Evolutionary conservation across 2,329 filamentous ascomycete genomes (phyloP).

Genomic region (Diaporthe batatas): DNA sequence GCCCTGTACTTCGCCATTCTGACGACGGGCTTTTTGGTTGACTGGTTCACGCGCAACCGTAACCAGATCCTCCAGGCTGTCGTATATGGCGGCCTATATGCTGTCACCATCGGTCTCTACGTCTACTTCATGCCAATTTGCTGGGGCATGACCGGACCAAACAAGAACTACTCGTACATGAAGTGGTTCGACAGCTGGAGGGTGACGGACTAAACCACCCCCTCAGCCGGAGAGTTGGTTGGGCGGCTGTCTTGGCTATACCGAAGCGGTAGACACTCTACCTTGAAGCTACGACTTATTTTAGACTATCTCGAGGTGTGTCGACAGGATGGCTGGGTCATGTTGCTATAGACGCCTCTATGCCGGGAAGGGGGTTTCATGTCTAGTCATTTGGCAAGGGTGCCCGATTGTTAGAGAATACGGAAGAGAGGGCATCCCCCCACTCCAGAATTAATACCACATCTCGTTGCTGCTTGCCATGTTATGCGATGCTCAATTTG

Average conservation of each 20-base stretch:
- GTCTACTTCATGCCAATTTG: conserved; percentile 92
- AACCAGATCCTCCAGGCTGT: conserved; percentile 73
- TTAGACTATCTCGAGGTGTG: conserved; percentile 9
- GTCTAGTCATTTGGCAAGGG: conserved; percentile 23
- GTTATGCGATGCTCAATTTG: conserved; percentile 26
- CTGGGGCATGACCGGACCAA: conserved; percentile 93
- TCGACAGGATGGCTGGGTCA: conserved; percentile 5
- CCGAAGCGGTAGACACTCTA: neutral
- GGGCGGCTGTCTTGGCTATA: conserved; percentile 1
- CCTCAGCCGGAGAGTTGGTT: neutral
- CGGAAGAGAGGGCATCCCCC: neutral
- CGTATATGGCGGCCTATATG: conserved; percentile 82
- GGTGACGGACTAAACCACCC: conserved; percentile 73
- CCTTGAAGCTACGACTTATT: conserved; percentile 4
- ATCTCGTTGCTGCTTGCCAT: conserved; percentile 28
- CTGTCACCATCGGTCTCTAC: conserved; percentile 83
- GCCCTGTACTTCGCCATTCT: conserved; percentile 98
- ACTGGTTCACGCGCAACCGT: conserved; percentile 82
- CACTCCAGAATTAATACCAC: conserved; percentile 32
- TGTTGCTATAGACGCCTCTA: conserved; percentile 34
- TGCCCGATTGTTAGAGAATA: conserved; percentile 8
- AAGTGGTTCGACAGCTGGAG: conserved; percentile 94
- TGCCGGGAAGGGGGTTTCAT: conserved; percentile 33
- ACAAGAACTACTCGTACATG: conserved; percentile 88
- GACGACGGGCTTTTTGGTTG: conserved; percentile 85